Base-by-base conservation (phyloP, 768 basidiomycete species). In the Suillus spraguei region DNA sequence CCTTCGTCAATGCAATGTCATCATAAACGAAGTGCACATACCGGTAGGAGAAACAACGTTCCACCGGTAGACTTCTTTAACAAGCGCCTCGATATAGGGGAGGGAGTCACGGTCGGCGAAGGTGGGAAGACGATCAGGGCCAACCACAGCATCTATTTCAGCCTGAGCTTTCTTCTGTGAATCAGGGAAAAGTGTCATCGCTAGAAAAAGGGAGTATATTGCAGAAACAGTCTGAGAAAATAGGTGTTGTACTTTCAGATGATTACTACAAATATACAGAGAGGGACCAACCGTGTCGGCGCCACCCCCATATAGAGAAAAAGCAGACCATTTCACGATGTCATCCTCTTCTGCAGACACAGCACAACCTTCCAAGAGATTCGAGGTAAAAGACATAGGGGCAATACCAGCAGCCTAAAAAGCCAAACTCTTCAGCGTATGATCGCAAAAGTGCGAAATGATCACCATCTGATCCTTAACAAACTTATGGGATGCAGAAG, bases 161-260 rank as follows among this genome's bases (percentile, higher is more conserved):
- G 47, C 47, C 22, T 49, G 47, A 49, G 47, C 47, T 49, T 49
- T 49, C 47, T 49, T 49, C 47, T 49, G 47, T 14, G 24, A 6
- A 49, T 49, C 47, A 8, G 47, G 47, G 14, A 49, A 49, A 49
- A 24, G 13, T 24, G 14, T 24, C 24, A 49, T 49, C 16, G 47
- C 47, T 24, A 49, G 47, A 24, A 49, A 49, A 49, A 49, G 13
- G 1, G 47, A 49, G 24, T 49, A 49, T 14, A 49, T 24, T 24
- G 47, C 13, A 24, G 47, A 49, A 24, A 49, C 14, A 8, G 14
- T 49, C 47, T 49, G 24, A 24, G 2, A 6, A 49, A 49, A 49
- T 16, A 24, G 6, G 22, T 7, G 22, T 24, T 7, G 46, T 24
- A 7, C 14, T 49, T 13, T 49, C 47, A 49, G 47, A 49, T 49